These are phyloP conservation scores for Arachis stenosperma DNA, from an alignment of 306 rosid genomes.

Conservation along the genomic window DNA sequence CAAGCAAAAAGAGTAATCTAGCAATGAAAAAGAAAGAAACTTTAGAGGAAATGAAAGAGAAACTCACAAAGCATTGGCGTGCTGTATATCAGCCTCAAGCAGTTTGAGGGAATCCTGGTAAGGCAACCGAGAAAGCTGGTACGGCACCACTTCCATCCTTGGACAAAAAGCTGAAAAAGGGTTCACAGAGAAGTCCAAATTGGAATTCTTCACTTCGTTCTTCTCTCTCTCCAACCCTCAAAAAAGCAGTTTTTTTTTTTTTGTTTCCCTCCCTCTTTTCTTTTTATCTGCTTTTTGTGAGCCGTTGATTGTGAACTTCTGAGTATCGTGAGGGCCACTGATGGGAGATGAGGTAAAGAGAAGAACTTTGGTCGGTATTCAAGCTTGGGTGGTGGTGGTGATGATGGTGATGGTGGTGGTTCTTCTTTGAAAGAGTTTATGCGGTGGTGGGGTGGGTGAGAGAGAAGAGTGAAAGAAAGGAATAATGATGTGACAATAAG, in stretches of 20 bases:
- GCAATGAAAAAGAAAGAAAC: neutral
- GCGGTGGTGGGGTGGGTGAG: neutral
- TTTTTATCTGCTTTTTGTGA: neutral
- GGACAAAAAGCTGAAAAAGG: constrained; percentile 11
- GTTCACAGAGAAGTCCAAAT: constrained; percentile 1
- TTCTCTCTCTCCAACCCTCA: neutral
- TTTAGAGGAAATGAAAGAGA: neutral
- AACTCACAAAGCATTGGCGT: constrained; percentile 91
- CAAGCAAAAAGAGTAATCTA: neutral
- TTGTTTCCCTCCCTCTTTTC: neutral
- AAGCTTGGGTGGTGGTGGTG: neutral
- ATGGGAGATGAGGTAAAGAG: neutral
- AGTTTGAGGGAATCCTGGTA: constrained; percentile 71
- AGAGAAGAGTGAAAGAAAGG: neutral
- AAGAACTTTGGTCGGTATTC: constrained; percentile 6
- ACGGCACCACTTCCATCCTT: constrained; percentile 65
- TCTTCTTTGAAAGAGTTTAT: neutral
- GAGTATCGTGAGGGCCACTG: no score
- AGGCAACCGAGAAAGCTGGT: constrained; percentile 72
- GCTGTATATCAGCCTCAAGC: constrained; percentile 91
- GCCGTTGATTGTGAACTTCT: no score
- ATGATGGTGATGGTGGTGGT: neutral
- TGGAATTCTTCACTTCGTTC: constrained; percentile 5
- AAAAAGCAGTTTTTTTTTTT: neutral
- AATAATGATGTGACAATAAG: neutral